Conservation (phyloP, 2,329 filamentous ascomycete genomes). For the Chrysoporthe puriensis region DNA sequence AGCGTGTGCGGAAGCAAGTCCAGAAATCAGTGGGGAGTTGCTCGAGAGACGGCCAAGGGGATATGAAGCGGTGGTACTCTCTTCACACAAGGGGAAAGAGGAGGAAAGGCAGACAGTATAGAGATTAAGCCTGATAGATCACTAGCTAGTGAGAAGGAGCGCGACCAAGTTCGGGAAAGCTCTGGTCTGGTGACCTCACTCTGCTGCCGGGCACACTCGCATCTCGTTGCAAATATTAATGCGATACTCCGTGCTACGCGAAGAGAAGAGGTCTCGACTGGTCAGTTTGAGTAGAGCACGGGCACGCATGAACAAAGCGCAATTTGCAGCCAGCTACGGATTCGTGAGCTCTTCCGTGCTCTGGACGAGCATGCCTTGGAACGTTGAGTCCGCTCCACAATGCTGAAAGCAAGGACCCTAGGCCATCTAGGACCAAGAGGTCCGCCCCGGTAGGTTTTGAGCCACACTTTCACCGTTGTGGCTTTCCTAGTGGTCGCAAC, state of each 20-base stretch:
- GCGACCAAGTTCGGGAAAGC: not conserved
- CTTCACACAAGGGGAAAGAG: not conserved
- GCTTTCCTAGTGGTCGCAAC: slow-evolving; percentile 5
- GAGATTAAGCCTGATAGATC: not conserved
- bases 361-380: not conserved
- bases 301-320: slow-evolving; percentile 1
- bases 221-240: not conserved
- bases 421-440: not conserved
- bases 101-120: not conserved
- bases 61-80: not conserved
- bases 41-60: not conserved
- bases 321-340: not conserved
- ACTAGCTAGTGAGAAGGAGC: not conserved
- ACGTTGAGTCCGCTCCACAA: not conserved
- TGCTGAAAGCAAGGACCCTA: not conserved
- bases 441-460: slow-evolving; percentile 1
- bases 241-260: not conserved
- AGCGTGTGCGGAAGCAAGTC: not conserved
- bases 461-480: slow-evolving; percentile 8
- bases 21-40: not conserved
- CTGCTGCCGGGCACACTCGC: not conserved
- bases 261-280: not conserved
- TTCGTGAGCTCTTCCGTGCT: not conserved
- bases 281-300: not conserved
- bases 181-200: not conserved